A percentile compares a stretch with the other conserved stretches of the same genome.
phyloP scores from a whole-genome alignment of 345 rosid genomes.

The Citrus glauca region DNA sequence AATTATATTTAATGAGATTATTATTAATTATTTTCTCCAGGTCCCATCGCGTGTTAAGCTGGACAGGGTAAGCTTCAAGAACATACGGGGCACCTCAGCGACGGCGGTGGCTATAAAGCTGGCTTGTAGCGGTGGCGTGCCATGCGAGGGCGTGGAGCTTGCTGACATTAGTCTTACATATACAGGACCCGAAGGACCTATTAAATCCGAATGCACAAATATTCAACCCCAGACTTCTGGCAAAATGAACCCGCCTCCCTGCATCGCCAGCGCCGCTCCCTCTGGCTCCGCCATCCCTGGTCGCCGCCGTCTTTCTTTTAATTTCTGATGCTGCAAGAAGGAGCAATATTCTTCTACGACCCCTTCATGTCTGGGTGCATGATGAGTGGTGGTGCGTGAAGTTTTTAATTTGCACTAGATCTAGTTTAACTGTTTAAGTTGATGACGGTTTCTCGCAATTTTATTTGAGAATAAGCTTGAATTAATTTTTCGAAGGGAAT shows the following conservation, averaged over 20 bases:
- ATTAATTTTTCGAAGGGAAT: too few species aligned
- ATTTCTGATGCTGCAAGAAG: background rate
- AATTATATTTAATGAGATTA: too few species aligned
- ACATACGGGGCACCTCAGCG: conserved; percentile 26
- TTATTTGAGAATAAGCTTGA: too few species aligned
- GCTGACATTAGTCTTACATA: conserved; percentile 23
- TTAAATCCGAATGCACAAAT: conserved; percentile 19
- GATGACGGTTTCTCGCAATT: too few species aligned
- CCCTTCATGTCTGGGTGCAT: background rate
- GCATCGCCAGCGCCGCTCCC: background rate
- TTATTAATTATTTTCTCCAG: background rate
- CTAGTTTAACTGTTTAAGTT: too few species aligned
- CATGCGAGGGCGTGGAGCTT: conserved; percentile 24
- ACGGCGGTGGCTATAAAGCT: conserved; percentile 14
- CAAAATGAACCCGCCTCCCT: conserved; percentile 9
- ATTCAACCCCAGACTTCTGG: conserved; percentile 21
- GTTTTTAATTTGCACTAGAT: too few species aligned
- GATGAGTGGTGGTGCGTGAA: background rate
- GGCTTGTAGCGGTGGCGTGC: conserved; percentile 18
- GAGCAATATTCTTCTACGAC: background rate
- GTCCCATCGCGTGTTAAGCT: conserved; percentile 22
- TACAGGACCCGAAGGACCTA: conserved; percentile 5
- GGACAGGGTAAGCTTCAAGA: conserved; percentile 15
- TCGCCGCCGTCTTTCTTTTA: background rate
- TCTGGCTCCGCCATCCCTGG: background rate